These are phyloP conservation scores for Rhytidiadelphus loreus DNA, from an alignment of 225 moss, liverwort and hornwort species.

Conservation along the genomic window DNA sequence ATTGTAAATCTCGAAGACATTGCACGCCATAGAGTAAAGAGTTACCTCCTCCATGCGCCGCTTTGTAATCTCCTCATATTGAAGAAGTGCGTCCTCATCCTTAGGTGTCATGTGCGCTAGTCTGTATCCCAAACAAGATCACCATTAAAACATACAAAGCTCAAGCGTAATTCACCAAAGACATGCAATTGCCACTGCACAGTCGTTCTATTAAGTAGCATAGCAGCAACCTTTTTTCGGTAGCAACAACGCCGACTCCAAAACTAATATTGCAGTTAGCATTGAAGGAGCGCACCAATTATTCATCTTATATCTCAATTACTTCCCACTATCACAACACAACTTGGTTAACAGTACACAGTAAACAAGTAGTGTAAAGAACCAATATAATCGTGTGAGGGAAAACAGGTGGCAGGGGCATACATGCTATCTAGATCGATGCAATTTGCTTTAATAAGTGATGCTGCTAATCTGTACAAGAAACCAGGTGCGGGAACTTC, in stretches of 20 bases:
- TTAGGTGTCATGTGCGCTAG: conserved; percentile 84
- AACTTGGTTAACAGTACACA: background rate
- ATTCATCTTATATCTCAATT: background rate
- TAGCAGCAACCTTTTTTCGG: background rate
- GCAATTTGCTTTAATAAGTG: conserved; percentile 94
- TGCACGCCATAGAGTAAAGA: background rate
- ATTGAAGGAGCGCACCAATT: background rate
- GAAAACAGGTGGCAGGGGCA: background rate
- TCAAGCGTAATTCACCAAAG: background rate
- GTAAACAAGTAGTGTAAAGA: background rate
- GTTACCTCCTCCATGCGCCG: conserved; percentile 93
- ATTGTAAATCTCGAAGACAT: background rate
- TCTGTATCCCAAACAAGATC: conserved; percentile 26
- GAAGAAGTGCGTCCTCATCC: conserved; percentile 87
- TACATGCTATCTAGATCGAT: conserved; percentile 99
- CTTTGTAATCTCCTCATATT: conserved; percentile 85
- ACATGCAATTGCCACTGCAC: background rate
- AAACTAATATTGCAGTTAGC: background rate
- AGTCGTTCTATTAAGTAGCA: background rate
- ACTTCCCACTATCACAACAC: background rate
- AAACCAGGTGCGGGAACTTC: conserved; percentile 92
- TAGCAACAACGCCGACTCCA: background rate
- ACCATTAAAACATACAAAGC: background rate
- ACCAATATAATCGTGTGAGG: background rate
- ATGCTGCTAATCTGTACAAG: conserved; percentile 98